Evolutionary conservation across 345 rosid genomes (phyloP), one percentile per base, ranked within the genome.

Genomic region (Gossypium mustelinum): DNA sequence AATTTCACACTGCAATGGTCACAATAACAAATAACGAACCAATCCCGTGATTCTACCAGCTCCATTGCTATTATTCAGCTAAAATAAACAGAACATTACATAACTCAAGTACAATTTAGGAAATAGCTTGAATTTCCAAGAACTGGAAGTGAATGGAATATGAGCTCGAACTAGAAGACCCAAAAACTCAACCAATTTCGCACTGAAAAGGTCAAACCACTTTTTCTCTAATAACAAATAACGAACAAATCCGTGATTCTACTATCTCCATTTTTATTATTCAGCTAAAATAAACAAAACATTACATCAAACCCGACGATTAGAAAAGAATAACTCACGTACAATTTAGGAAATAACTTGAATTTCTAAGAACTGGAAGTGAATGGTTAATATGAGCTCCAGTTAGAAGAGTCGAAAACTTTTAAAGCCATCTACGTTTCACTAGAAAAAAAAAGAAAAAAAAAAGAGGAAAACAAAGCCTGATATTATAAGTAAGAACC

Each of bases 121-220:
- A 24, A 68, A 68, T 13, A 47, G 41, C 18, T 68, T 67, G 70
- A 67, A 22, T 5, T 45, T 68, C 41, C 57, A 44, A 18, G 34
- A 58, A 72, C 65, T 39, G 17, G 14, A 44, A 45, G 2, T 25
- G 59, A 50, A 50, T 43, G 24, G 47, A 68, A 22, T 16, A 45
- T 22, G n/a, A 68, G 54, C 24, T 47, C 39, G 17, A 47, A 47
- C 22, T 22, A 44, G 39, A 47, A 22, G 41, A 39, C 7, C 9
- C 22, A 16, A 9, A 11, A 39, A 63, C 87, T 93, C 99, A 86
- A 95, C 99, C 82, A 93, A 83, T 82, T 93, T 88, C 77, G 91
- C 98, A 76, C 98, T 94, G 59, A 72, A 83, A 56, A 20, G 4
- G 41, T 18, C 66, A 65, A 34, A 34, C 41, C 41, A 34, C 7